A percentile compares a stretch with the other conserved stretches of the same genome.
Conservation (phyloP, 208 protist species). For the Leishmania tropica region DNA sequence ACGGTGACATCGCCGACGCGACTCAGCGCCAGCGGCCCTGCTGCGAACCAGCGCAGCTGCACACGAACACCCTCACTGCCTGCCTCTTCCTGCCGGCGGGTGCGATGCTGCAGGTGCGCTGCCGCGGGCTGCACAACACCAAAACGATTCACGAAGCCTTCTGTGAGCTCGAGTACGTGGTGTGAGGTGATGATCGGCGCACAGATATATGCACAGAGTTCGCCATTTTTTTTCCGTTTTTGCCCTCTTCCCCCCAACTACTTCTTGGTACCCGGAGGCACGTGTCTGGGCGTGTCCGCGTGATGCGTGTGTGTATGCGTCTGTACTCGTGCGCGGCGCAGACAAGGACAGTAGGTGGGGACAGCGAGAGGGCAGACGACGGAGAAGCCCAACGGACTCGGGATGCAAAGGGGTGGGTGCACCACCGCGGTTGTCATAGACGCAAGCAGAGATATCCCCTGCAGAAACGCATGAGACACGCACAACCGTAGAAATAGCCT, state of each 20-base stretch:
- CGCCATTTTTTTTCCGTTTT: not conserved
- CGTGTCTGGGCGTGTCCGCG: not conserved
- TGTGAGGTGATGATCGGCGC: slow-evolving; percentile 11
- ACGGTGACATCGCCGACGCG: slow-evolving; percentile 7
- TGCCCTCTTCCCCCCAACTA: not conserved
- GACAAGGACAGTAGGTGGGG: not conserved
- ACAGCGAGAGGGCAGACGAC: not conserved
- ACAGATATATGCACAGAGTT: not conserved
- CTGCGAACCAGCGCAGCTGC: slow-evolving; percentile 37
- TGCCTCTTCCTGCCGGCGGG: slow-evolving; percentile 50
- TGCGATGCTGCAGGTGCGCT: slow-evolving; percentile 47
- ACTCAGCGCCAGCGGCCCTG: slow-evolving; percentile 26
- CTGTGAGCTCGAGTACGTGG: slow-evolving; percentile 58
- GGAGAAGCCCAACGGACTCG: not conserved
- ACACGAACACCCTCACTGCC: slow-evolving; percentile 49
- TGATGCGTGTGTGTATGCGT: not conserved
- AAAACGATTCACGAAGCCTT: slow-evolving; percentile 48
- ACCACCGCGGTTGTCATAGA: not conserved
- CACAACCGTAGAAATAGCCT: not conserved
- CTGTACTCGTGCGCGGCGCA: not conserved
- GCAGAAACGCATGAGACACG: not conserved
- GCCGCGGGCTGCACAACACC: slow-evolving; percentile 29
- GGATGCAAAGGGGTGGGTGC: not conserved
- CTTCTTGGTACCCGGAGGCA: not conserved
- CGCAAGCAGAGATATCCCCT: not conserved